Evolutionary conservation across 176 grass and related monocot species (phyloP), one percentile per base, ranked within the genome.

Genomic region (Guadua angustifolia): DNA sequence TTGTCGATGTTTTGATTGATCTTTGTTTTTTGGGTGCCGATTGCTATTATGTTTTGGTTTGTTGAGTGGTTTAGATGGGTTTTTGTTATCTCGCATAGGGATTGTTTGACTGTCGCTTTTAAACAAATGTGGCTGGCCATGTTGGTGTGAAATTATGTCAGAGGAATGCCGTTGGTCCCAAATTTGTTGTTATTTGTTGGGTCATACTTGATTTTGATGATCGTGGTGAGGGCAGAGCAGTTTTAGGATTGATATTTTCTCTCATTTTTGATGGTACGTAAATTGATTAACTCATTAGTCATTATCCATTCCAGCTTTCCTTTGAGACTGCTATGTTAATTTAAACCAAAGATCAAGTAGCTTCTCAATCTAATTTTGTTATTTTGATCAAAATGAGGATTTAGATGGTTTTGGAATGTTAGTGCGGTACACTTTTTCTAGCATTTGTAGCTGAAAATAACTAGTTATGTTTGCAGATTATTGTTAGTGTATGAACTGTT

Each of bases 1-100:
- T n/a, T n/a, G n/a, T n/a, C n/a, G n/a, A 36, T 78, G 57, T 62
- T 24, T 82, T 45, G 16, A 26, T 57, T 80, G 22, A 16, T 12
- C n/a, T n/a, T n/a, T 38, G 12, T 66, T 2, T n/a, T 56, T 19
- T 67, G 18, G 4, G 60, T 0, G 7, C 13, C 67, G 6, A 12
- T 44, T 75, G 26, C 59, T 74, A 22, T 33, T 56, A 4, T 73
- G 25, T 35, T 74, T 63, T 36, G 13, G 7, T 63, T 66, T 74
- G 18, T 22, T 44, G 14, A 39, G 17, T 59, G 55, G 14, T 78
- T 78, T 60, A 12, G 19, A 26, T 25, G 53, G 16, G 25, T 26
- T 61, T n/a, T 11, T 5, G 49, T 62, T 47, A 4, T 73, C 46
- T 72, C n/a, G 43, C 40, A 15, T 61, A 53, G 21, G 35, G 62